These are phyloP conservation scores for Peterozyma xylosa DNA, from an alignment of 805 yeast species.

Conservation along the genomic window DNA sequence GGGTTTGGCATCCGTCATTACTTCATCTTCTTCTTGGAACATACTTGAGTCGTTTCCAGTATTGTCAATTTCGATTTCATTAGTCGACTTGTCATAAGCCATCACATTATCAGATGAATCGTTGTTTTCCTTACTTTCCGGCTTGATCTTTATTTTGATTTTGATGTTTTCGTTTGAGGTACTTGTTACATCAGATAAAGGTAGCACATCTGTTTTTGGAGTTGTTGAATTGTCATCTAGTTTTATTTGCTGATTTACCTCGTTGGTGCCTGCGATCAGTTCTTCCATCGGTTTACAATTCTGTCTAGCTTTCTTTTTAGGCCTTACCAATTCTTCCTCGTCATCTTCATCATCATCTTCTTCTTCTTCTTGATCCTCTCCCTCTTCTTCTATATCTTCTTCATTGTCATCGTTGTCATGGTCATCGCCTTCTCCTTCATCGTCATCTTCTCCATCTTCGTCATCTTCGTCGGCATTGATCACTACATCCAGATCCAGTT, in stretches of 20 bases:
- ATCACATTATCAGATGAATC: too few relatives aligned
- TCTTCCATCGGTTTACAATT: too few relatives aligned
- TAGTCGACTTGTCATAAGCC: too few relatives aligned
- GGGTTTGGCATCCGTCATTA: not conserved
- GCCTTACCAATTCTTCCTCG: constrained; percentile 12
- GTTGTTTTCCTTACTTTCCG: too few relatives aligned
- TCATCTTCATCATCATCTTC: constrained; percentile 11
- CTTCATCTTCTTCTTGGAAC: constrained; percentile 11
- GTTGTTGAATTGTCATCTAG: too few relatives aligned
- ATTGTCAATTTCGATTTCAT: too few relatives aligned
- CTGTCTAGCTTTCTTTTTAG: constrained; percentile 12
- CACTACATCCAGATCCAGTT: not conserved
- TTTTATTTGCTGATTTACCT: not conserved
- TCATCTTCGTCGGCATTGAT: not conserved
- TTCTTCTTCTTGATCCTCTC: not conserved
- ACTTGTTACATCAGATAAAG: too few relatives aligned
- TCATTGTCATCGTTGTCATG: not conserved
- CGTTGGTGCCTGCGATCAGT: not conserved
- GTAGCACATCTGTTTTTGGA: too few relatives aligned
- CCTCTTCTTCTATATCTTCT: constrained; percentile 9
- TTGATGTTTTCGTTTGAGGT: too few relatives aligned
- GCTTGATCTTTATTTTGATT: too few relatives aligned
- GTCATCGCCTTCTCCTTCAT: not conserved
- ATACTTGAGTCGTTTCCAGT: not conserved
- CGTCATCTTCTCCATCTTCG: not conserved